Base-by-base conservation (phyloP, 1,284 basidiomycete species). In the Leucoagaricus sp. region DNA sequence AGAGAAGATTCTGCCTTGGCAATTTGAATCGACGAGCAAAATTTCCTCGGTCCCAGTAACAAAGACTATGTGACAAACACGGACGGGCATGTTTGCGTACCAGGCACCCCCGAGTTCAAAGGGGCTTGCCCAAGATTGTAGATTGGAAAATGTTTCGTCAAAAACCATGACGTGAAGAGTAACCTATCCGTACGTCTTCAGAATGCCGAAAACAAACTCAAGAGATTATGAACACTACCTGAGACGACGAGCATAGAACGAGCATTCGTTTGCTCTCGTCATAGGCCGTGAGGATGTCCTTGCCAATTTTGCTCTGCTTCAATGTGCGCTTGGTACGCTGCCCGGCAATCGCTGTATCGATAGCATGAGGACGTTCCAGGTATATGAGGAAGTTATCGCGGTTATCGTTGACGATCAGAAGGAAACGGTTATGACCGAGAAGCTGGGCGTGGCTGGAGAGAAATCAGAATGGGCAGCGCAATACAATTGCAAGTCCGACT, bases 1-100 rank as follows among this genome's bases (percentile, higher is more conserved):
- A 4, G 82, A 84, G 60, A 77, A 85, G 1, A 84, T 72, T 1
- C 82, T 67, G 3, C 72, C 75, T 23, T 69, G 71, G 0, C 65
- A 66, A 7, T 51, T 62, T 3, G 72, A 69, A 58, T 84, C 81
- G 6, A 84, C 67, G 1, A 85, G 63, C 0, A 79, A 58, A 2
- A 85, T 56, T 58, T 84, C 82, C 55, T 85, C n/a, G n/a, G 62
- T 73, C 9, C 80, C 78, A 26, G 65, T 69, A 2, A 78, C 67
- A 55, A 81, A 78, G n/a, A n/a, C n/a, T n/a, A n/a, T n/a, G n/a
- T n/a, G n/a, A 31, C 72, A 72, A 3, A 77, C 23, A 70, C 68
- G 1, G 48, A 34, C 51, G 48, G 83, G 72, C 3, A 58, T 55
- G 1, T 63, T 57, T 4, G 64, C 57, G 56, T 82, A 84, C 83